Base-by-base conservation (phyloP, 2,329 filamentous ascomycete genomes). In the Fusarium incarnatum region DNA sequence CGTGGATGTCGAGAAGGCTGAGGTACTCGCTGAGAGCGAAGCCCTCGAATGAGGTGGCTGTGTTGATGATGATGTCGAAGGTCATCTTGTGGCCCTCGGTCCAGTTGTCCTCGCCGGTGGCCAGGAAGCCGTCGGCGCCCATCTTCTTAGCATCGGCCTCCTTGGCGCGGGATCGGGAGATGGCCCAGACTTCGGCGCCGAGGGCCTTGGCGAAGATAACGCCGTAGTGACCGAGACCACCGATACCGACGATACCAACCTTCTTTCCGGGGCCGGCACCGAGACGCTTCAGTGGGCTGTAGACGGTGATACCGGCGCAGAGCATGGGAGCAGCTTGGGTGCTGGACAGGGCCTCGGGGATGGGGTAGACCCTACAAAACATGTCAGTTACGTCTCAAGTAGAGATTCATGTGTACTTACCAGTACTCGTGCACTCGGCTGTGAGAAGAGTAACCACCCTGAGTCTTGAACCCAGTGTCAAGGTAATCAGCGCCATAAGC, bases 231-330 rank as follows among this genome's bases (percentile, higher is more conserved):
- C 91, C 91, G 59, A 93, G 87, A 15, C 91, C 91, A 20, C 91
- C 91, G 70, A 94, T 83, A 67, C 92, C 92, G 11, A 94, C 88
- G 65, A 94, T 88, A 40, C 87, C 92, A 23, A 94, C 89, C 82
- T 93, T 93, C 84, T 92, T 93, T 67, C 93, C 93, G 2, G 91
- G 91, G 0, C 92, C 92, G 64, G 87, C 86, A 23, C 92, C 92
- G 76, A 94, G 90, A 50, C 93, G 87, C 69, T 92, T 90, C 16
- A 97, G 85, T 2, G 94, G 93, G 64, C 88, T 91, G 83, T 90
- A 97, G 63, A 89, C 89, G 6, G 94, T 97, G 71, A 97, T 85
- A 68, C 94, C 94, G 42, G 92, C 94, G 80, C 94, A 97, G 72
- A 96, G 86, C 91, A 94, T 94, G 12, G 92, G 92, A 3, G 92